These are phyloP conservation scores for Elaeis oleifera DNA, from an alignment of 202 grass and related monocot genomes.

Conservation along the genomic window DNA sequence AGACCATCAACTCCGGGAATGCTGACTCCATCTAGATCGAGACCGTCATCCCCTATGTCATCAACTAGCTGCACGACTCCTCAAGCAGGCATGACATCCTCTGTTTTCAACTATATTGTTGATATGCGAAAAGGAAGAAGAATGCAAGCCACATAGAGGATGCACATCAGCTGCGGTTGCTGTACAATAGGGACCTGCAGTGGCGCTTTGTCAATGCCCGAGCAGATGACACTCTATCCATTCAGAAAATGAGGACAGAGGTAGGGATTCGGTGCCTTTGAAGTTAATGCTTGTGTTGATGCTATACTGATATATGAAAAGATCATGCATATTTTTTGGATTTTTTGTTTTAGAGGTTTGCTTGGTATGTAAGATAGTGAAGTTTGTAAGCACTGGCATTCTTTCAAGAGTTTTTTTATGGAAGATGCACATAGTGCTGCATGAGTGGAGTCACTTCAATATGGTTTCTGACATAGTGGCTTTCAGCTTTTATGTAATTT, in stretches of 20 bases:
- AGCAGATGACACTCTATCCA: conserved; percentile 56
- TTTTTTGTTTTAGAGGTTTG: too few relatives aligned
- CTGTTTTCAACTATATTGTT: conserved; percentile 52
- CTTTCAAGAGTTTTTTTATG: too few relatives aligned
- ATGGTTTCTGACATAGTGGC: too few relatives aligned
- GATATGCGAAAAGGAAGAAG: conserved; percentile 59
- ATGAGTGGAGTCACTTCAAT: too few relatives aligned
- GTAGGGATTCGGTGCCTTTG: conserved; percentile 23
- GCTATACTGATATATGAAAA: too few relatives aligned
- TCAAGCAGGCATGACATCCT: background rate
- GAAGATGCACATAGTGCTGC: too few relatives aligned
- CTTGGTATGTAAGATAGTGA: too few relatives aligned
- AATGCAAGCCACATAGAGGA: conserved; percentile 49
- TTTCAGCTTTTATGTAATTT: too few relatives aligned
- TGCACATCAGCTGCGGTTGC: conserved; percentile 65
- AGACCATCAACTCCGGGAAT: conserved; percentile 54
- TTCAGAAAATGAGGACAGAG: conserved; percentile 81
- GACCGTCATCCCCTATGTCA: conserved; percentile 62
- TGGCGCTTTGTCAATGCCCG: conserved; percentile 90
- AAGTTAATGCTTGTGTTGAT: too few relatives aligned
- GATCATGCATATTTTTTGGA: too few relatives aligned
- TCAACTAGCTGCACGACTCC: conserved; percentile 29
- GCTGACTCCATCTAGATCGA: conserved; percentile 51
- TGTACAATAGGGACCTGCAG: conserved; percentile 74
- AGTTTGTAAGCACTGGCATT: too few relatives aligned